These are phyloP conservation scores for Gautieria morchelliformis DNA, from an alignment of 768 basidiomycete species.

Conservation along the genomic window DNA sequence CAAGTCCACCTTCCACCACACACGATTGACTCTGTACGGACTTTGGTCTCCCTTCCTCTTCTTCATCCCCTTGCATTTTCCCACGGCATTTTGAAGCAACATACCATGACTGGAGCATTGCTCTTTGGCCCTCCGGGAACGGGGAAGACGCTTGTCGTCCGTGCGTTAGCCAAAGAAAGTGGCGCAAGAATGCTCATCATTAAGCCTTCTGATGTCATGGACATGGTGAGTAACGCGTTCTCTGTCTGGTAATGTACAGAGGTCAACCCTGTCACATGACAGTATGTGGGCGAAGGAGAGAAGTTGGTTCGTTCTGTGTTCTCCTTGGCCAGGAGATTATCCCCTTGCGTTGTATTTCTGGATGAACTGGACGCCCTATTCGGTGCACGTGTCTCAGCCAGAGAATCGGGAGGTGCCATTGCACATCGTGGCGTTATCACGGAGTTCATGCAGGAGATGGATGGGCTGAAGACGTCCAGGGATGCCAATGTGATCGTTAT, in stretches of 20 bases:
- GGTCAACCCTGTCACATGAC: slow-evolving; percentile 4
- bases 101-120: slow-evolving; percentile 84
- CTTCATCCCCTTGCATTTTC: slow-evolving; percentile 82
- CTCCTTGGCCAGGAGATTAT: slow-evolving; percentile 71
- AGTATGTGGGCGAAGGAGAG: slow-evolving; percentile 88
- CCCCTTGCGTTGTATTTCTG: slow-evolving; percentile 89
- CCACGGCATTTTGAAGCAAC: slow-evolving; percentile 82
- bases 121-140: slow-evolving; percentile 89
- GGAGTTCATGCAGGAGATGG: slow-evolving; percentile 96
- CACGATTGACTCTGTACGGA: slow-evolving; percentile 87
- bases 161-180: slow-evolving; percentile 87
- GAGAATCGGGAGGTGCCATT: slow-evolving; percentile 68
- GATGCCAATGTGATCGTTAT: slow-evolving; percentile 84
- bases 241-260: slow-evolving; percentile 1
- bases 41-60: slow-evolving; percentile 82
- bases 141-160: slow-evolving; percentile 85
- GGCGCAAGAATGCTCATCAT: slow-evolving; percentile 89
- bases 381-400: slow-evolving; percentile 69
- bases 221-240: slow-evolving; percentile 55
- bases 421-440: slow-evolving; percentile 85
- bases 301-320: slow-evolving; percentile 87
- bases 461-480: slow-evolving; percentile 72
- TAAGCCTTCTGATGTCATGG: slow-evolving; percentile 90
- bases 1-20: slow-evolving; percentile 83
- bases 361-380: slow-evolving; percentile 94